Evolutionary conservation across 805 yeast species (phyloP), one percentile per base, ranked within the genome.

Genomic region (Zygoascus flipseniorum): DNA sequence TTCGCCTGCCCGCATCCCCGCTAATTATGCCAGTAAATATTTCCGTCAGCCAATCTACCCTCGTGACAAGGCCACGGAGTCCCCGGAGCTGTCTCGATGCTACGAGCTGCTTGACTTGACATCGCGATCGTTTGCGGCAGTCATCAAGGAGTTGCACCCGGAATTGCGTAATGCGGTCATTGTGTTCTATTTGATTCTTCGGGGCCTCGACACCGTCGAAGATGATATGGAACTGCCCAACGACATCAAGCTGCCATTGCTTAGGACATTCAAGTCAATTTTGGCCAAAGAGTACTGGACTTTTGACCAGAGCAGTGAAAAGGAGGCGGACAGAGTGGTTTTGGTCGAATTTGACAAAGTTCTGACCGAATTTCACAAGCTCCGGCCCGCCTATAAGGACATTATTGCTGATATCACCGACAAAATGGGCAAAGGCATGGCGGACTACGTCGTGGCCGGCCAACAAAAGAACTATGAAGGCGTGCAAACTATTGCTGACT

Each of bases 351-450:
- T 92, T 65, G 83, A 85, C 63, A 64, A 69, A 46, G 75, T 93
- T 43, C 73, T 92, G 61, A 61, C 69, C 8, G 95, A 88, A 67
- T 90, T 76, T 68, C 89, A 86, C 67, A 73, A 75, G 55, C 76
- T 93, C 64, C 81, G 82, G 64, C 81, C 86, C 5, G 81, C 76
- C 54, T 90, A 89, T 70, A 90, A 86, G 71, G 85, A 78, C 52
- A 82, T 89, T 41, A 81, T 93, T 60, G 78, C 77, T 61, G 88
- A 84, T 57, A 87, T 89, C 61, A 83, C 96, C 47, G 60, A 73
- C 54, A 76, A 84, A 68, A 93, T 93, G 99, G 99, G 98, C 54
- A 82, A 87, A 60, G 99, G 99, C 53, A 93, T 93, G 99, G 98
- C 98, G 32, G 89, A 88, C 65, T 93, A 90, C 70, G 82, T 86